These are phyloP conservation scores for Pseudocercospora eumusae DNA, from an alignment of 2,329 filamentous ascomycete genomes.

Conservation along the genomic window DNA sequence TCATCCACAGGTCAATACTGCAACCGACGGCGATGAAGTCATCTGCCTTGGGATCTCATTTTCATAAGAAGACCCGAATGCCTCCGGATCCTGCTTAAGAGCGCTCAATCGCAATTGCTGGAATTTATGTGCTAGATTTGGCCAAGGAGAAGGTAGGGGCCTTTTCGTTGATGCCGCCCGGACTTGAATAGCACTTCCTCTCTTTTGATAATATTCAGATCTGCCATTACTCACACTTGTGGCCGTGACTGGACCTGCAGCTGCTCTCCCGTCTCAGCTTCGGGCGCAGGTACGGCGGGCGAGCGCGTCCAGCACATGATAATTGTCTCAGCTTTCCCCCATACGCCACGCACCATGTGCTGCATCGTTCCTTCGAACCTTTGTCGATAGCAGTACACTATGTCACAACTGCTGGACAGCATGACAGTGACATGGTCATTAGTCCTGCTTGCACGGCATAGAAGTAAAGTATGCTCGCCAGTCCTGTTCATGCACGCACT, in stretches of 20 bases:
- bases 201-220: neutral
- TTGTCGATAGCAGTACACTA: constrained; percentile 7
- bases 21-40: constrained; percentile 31
- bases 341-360: constrained; percentile 10
- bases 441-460: constrained; percentile 6
- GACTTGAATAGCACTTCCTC: neutral
- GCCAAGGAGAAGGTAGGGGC: neutral
- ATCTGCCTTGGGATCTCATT: constrained; percentile 32
- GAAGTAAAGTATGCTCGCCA: constrained; percentile 12
- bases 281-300: neutral
- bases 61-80: constrained; percentile 38
- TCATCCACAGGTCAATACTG: neutral
- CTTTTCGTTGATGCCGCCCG: neutral
- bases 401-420: constrained; percentile 4
- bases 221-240: constrained; percentile 4
- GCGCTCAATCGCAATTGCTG: constrained; percentile 34
- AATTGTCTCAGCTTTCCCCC: constrained; percentile 9
- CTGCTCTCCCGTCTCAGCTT: constrained; percentile 7
- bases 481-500: neutral
- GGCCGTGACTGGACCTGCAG: constrained; percentile 14
- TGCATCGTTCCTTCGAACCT: constrained; percentile 4
- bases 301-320: constrained; percentile 8
- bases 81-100: constrained; percentile 34
- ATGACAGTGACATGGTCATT: constrained; percentile 18
- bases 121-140: constrained; percentile 26